A percentile compares a stretch with the other conserved stretches of the same genome.
phyloP scores from a whole-genome alignment of 2,329 filamentous ascomycete species.

The Juglanconis sp. region DNA sequence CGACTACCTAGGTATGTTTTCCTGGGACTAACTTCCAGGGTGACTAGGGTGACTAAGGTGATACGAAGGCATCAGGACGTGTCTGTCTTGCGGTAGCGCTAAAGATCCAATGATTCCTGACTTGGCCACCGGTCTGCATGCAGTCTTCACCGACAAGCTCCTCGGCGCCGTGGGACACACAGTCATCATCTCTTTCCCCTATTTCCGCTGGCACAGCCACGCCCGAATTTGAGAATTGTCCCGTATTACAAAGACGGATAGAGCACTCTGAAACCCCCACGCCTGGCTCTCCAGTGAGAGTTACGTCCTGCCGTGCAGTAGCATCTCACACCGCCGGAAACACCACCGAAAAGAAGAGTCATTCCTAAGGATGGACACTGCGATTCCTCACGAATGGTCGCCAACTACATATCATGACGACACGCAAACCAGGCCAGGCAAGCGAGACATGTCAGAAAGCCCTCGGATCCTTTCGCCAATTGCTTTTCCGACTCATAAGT shows the following conservation, averaged over 20 bases:
- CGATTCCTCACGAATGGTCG: neutral
- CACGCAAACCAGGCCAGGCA: too few relatives aligned
- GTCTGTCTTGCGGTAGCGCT: neutral
- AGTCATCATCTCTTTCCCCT: neutral
- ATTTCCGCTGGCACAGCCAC: neutral
- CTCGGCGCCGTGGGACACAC: neutral
- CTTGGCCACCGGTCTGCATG: neutral
- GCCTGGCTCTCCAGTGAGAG: neutral
- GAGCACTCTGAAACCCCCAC: conserved; percentile 1
- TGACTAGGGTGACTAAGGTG: neutral
- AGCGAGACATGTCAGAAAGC: conserved; percentile 2
- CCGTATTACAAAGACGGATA: neutral
- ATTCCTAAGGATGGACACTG: neutral
- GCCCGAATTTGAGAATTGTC: neutral
- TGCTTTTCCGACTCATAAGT: too few relatives aligned
- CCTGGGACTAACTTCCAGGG: neutral
- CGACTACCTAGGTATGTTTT: neutral
- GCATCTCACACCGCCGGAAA: conserved; percentile 18
- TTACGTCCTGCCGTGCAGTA: neutral
- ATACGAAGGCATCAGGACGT: neutral
- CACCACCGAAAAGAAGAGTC: neutral
- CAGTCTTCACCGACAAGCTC: neutral
- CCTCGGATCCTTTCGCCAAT: neutral
- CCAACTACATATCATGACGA: neutral
- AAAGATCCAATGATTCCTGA: neutral